A percentile compares a stretch with the other conserved stretches of the same genome.
Evolutionary conservation across 2,329 filamentous ascomycete genomes (phyloP).

Genomic region (Colletotrichum caudatum): DNA sequence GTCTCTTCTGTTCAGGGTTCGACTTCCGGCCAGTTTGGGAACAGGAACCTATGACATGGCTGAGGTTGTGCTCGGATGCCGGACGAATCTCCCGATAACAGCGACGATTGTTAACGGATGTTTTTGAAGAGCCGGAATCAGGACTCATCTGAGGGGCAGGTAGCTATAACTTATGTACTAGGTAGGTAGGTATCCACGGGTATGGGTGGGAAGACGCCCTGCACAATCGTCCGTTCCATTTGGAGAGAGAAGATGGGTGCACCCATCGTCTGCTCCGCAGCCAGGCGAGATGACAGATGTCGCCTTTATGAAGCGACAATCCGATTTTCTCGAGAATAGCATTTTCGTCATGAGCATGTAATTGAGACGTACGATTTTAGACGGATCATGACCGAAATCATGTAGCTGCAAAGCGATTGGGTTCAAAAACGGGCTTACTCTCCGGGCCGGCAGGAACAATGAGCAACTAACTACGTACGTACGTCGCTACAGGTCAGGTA

Average conservation of each 20-base stretch:
- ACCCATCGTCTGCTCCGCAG: not conserved
- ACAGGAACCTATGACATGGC: not conserved
- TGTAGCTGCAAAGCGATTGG: too few species aligned
- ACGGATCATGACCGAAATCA: too few species aligned
- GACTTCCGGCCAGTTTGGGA: not conserved
- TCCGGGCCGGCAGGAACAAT: too few species aligned
- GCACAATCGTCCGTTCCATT: too few species aligned
- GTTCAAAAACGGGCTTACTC: too few species aligned
- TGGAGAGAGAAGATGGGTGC: not conserved
- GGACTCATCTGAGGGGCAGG: not conserved
- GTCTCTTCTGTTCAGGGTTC: slow-evolving; percentile 8
- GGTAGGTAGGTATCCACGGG: not conserved
- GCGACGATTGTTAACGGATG: not conserved
- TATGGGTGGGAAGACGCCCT: not conserved
- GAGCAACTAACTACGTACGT: too few species aligned
- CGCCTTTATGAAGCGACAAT: not conserved
- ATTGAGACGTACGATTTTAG: too few species aligned
- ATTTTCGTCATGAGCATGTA: not conserved
- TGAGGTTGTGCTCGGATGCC: not conserved
- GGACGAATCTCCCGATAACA: slow-evolving; percentile 27
- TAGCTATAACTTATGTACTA: too few species aligned
- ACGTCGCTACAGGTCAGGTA: too few species aligned
- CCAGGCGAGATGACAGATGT: not conserved
- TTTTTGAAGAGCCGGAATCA: too few species aligned
- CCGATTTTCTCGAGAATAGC: not conserved